A percentile compares a stretch with the other conserved stretches of the same genome.
Evolutionary conservation across 139 green algal species (phyloP).

Genomic region (Coelastrella sp.): DNA sequence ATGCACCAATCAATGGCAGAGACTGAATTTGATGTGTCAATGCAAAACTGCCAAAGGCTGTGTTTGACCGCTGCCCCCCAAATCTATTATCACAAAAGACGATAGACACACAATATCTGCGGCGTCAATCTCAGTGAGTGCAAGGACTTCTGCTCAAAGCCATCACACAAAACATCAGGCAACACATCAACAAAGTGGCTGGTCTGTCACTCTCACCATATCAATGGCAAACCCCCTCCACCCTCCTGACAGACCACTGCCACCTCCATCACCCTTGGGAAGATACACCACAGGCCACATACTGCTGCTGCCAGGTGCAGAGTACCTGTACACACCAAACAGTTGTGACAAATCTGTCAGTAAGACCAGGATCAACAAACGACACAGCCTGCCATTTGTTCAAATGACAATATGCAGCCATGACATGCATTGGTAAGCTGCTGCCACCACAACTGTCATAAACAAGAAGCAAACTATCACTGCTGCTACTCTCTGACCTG

Average conservation of each 20-base stretch:
- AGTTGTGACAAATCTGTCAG: neutral
- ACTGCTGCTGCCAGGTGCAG: neutral
- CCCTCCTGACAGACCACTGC: conserved; percentile 19
- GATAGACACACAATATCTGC: no score
- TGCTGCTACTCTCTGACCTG: neutral
- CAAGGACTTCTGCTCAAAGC: neutral
- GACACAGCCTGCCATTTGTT: neutral
- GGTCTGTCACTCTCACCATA: neutral
- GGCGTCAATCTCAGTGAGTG: no score
- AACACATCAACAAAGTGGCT: no score
- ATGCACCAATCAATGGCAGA: neutral
- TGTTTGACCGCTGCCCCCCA: no score
- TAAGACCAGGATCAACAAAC: neutral
- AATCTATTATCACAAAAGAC: no score
- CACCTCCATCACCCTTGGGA: neutral
- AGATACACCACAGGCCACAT: conserved; percentile 18
- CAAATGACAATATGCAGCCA: no score
- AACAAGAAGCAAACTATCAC: neutral
- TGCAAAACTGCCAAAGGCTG: neutral
- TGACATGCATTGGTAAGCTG: neutral
- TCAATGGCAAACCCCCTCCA: conserved; percentile 39
- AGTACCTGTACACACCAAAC: neutral
- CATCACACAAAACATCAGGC: neutral
- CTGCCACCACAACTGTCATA: neutral
- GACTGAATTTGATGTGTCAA: neutral